Evolutionary conservation across 2,329 filamentous ascomycete genomes (phyloP).

Genomic region (Colletotrichum sp.): DNA sequence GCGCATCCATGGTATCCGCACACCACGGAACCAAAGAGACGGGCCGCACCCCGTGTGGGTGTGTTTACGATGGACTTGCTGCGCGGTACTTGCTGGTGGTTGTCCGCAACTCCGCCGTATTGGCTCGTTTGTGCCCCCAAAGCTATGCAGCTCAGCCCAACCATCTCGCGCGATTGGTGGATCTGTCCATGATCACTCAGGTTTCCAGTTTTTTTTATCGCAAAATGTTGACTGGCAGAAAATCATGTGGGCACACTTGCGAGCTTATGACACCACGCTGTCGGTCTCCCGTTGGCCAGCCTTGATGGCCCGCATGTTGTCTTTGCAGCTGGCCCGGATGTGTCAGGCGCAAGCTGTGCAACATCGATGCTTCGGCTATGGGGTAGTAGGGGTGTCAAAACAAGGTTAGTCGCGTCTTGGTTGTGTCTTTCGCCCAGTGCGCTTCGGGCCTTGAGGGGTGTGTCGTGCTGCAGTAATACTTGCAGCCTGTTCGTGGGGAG

Average conservation of each 20-base stretch:
- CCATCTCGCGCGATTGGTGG: slow-evolving; percentile 10
- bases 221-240: neutral
- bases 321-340: slow-evolving; percentile 7
- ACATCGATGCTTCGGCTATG: neutral
- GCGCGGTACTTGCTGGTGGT: slow-evolving; percentile 15
- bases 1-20: neutral
- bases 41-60: slow-evolving; percentile 15
- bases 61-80: neutral
- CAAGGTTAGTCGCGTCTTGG: slow-evolving; percentile 20
- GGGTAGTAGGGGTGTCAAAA: neutral
- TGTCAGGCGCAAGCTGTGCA: slow-evolving; percentile 14
- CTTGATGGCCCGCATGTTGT: neutral
- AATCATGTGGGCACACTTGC: slow-evolving; percentile 12
- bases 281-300: slow-evolving; percentile 2
- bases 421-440: neutral
- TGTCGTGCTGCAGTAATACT: neutral
- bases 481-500: neutral
- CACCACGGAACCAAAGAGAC: neutral
- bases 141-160: slow-evolving; percentile 6
- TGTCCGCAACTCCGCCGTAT: neutral
- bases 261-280: slow-evolving; percentile 6
- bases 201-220: neutral
- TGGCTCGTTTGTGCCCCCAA: slow-evolving; percentile 4
- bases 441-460: neutral
- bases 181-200: slow-evolving; percentile 5